A percentile compares a stretch with the other conserved stretches of the same genome.
Conservation (phyloP, 2,329 filamentous ascomycete species). For the Trichoderma sp. region DNA sequence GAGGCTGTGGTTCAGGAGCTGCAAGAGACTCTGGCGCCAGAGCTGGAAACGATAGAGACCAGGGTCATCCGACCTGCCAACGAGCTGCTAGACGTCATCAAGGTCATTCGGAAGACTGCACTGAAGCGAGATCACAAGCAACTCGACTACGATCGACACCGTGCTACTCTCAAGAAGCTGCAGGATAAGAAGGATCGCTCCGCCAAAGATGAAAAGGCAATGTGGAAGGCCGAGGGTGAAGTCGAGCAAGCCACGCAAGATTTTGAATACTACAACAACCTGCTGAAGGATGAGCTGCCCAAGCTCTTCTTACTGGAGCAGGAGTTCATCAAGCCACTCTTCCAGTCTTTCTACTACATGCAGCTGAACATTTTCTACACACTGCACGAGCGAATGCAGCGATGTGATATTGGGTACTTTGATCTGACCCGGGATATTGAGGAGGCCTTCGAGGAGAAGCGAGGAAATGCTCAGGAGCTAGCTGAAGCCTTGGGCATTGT, state of each 20-base stretch:
- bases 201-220: conserved; percentile 93
- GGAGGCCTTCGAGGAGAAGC: conserved; percentile 85
- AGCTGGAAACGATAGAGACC: conserved; percentile 96
- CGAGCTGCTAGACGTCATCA: conserved; percentile 92
- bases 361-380: conserved; percentile 99
- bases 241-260: conserved; percentile 91
- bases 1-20: conserved; percentile 87
- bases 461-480: conserved; percentile 81
- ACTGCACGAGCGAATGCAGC: conserved; percentile 96
- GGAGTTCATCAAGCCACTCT: conserved; percentile 94
- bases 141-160: conserved; percentile 90
- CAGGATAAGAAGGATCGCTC: conserved; percentile 97
- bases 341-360: conserved; percentile 99
- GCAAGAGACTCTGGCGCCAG: conserved; percentile 82
- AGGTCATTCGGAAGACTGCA: conserved; percentile 86
- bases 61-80: conserved; percentile 90
- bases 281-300: conserved; percentile 93
- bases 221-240: conserved; percentile 93
- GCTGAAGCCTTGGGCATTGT: conserved; percentile 84
- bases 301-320: conserved; percentile 86
- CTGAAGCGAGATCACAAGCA: conserved; percentile 96
- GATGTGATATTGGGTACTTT: conserved; percentile 96
- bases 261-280: conserved; percentile 96
- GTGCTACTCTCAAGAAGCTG: conserved; percentile 82
- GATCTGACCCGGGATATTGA: conserved; percentile 88